Evolutionary conservation across 2,329 filamentous ascomycete genomes (phyloP).

Genomic region (Mycosphaerella sp.): DNA sequence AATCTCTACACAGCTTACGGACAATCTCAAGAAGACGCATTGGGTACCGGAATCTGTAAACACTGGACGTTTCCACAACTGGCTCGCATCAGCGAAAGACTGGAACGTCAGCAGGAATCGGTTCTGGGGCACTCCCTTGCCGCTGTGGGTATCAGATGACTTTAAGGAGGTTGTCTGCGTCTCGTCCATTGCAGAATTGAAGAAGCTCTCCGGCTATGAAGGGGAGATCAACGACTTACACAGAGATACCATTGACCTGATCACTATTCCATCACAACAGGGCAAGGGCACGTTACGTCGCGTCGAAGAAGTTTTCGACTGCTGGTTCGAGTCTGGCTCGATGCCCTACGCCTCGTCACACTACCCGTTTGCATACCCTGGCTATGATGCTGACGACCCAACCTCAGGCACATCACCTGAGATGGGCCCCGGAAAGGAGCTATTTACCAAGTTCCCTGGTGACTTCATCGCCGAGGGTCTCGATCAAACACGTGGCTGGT

Average conservation of each 20-base stretch:
- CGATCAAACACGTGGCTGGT: constrained; percentile 94
- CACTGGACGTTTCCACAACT: constrained; percentile 82
- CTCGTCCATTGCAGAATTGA: constrained; percentile 77
- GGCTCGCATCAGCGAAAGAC: constrained; percentile 85
- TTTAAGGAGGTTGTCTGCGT: constrained; percentile 79
- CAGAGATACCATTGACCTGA: constrained; percentile 85
- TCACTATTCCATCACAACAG: constrained; percentile 85
- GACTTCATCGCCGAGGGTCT: constrained; percentile 93
- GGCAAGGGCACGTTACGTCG: constrained; percentile 78
- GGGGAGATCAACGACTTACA: constrained; percentile 82
- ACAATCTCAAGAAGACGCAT: constrained; percentile 80
- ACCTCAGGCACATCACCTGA: constrained; percentile 27
- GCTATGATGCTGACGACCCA: constrained; percentile 37
- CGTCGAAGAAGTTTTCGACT: constrained; percentile 87
- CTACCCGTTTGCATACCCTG: constrained; percentile 85
- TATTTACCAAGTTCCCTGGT: constrained; percentile 75
- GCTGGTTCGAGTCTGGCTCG: constrained; percentile 93
- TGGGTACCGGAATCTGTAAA: constrained; percentile 92
- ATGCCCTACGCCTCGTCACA: constrained; percentile 92
- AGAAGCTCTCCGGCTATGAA: constrained; percentile 75
- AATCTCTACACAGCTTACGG: constrained; percentile 80
- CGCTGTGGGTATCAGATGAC: constrained; percentile 87
- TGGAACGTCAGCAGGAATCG: constrained; percentile 94
- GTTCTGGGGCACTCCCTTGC: constrained; percentile 92
- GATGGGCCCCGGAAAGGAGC: constrained; percentile 44